Conservation (phyloP, 352 stramenopile species). For the Phytophthora cactorum region DNA sequence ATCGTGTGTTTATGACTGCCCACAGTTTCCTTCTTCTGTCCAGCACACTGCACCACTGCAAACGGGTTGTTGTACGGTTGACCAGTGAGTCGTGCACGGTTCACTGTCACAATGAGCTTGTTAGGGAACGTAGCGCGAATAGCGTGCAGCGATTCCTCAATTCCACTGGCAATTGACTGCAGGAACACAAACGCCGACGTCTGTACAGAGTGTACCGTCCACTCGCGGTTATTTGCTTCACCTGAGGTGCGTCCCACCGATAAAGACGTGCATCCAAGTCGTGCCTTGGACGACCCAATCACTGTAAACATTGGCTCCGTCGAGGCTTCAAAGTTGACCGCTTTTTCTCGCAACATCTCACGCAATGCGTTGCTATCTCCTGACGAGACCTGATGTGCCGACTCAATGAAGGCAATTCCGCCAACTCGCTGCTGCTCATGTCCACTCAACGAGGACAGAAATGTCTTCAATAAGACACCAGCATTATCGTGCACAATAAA, state of each 20-base stretch:
- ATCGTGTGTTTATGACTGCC: slow-evolving; percentile 90
- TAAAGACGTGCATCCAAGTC: slow-evolving; percentile 76
- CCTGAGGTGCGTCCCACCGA: slow-evolving; percentile 77
- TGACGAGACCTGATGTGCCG: slow-evolving; percentile 72
- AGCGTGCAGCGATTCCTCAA: slow-evolving; percentile 76
- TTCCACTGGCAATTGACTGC: slow-evolving; percentile 74
- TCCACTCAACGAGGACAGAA: slow-evolving; percentile 62
- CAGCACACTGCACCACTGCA: slow-evolving; percentile 75
- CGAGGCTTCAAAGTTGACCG: slow-evolving; percentile 88
- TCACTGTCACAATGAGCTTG: slow-evolving; percentile 91
- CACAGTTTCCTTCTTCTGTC: slow-evolving; percentile 89
- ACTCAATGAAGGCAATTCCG: slow-evolving; percentile 88
- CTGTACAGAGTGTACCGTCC: slow-evolving; percentile 87
- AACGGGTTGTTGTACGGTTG: slow-evolving; percentile 91
- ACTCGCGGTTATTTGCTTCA: slow-evolving; percentile 78
- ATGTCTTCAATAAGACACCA: slow-evolving; percentile 72
- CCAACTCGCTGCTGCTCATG: slow-evolving; percentile 72
- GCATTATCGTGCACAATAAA: slow-evolving; percentile 83
- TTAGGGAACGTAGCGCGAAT: slow-evolving; percentile 89
- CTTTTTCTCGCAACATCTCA: slow-evolving; percentile 69
- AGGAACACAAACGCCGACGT: slow-evolving; percentile 89
- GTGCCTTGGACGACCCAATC: slow-evolving; percentile 74
- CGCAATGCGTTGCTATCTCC: slow-evolving; percentile 55
- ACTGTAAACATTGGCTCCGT: slow-evolving; percentile 85
- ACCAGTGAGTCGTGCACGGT: slow-evolving; percentile 78